Base-by-base conservation (phyloP, 2,329 filamentous ascomycete species). In the Trichoderma koningiopsis region DNA sequence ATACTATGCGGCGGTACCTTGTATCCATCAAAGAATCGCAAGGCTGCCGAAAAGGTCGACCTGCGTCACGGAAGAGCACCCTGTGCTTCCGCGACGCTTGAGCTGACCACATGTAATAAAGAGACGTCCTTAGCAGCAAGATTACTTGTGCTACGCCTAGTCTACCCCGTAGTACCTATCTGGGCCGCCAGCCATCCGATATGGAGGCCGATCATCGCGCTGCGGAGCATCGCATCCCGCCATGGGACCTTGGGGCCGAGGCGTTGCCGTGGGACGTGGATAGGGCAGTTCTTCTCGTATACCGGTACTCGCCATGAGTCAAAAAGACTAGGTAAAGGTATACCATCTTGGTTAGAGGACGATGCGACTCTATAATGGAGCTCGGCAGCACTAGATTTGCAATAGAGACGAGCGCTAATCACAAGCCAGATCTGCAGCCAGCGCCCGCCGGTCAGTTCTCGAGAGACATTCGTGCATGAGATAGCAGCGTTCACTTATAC, bases 161-260 rank as follows among this genome's bases (percentile, higher is more conserved):
- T 37, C 58, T 68, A 68, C 68, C 61, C 68, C 61, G 68, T 69
- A 40, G 47, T 24, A 49, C 47, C 47, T 49, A 13, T 60, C 68
- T 66, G 61, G 58, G 62, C 43, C 47, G 52, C 55, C 68, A 60
- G 53, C 56, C 63, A 66, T 66, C 61, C 60, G 55, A 69, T 57
- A 66, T 52, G 61, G 68, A 69, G 68, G 61, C 31, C 58, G 68
- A 69, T 69, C 68, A 49, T 69, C 63, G 53, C n/a, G 67, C 52
- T 69, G 59, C 67, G 68, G 68, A 69, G 68, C 68, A 66, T 67
- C 47, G 40, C 53, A 55, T 66, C 40, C 68, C 61, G 53, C 37
- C 62, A 65, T 65, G 62, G 62, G 47, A 27, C 62, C 29, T 33
- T 55, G 63, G 63, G 35, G 52, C 52, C 37, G 63, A 58, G 63